Percentiles rank a stretch among this genome's conserved stretches.
Conservation (phyloP, 345 rosid genomes). For the Kernera saxatilis region DNA sequence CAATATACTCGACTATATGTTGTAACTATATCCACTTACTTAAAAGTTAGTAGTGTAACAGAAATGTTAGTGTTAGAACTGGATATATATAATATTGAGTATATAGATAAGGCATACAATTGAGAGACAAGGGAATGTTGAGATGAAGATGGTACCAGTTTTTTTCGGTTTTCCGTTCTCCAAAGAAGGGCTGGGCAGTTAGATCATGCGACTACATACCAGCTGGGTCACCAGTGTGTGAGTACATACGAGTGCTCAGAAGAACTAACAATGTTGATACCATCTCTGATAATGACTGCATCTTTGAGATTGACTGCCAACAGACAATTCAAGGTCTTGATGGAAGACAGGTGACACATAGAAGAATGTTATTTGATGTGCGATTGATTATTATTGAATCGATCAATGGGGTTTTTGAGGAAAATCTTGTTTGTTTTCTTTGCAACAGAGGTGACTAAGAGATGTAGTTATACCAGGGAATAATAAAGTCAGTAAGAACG, state of each 20-base stretch:
- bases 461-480: slow-evolving; percentile 38
- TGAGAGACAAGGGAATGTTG: too few species aligned
- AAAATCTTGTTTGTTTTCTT: slow-evolving; percentile 12
- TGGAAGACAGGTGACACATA: slow-evolving; percentile 66
- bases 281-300: slow-evolving; percentile 60
- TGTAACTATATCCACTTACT: too few species aligned
- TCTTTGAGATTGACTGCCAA: slow-evolving; percentile 90
- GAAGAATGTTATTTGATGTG: background rate
- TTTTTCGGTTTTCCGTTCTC: slow-evolving; percentile 85
- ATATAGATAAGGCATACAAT: too few species aligned
- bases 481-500: slow-evolving; percentile 20
- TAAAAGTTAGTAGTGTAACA: too few species aligned
- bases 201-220: slow-evolving; percentile 94
- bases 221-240: slow-evolving; percentile 89
- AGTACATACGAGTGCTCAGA: slow-evolving; percentile 65
- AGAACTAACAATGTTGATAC: slow-evolving; percentile 69
- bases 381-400: background rate
- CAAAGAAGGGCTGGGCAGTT: slow-evolving; percentile 94
- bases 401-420: too few species aligned
- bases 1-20: too few species aligned
- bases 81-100: too few species aligned
- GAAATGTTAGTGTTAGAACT: too few species aligned
- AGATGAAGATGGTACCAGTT: too few species aligned
- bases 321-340: slow-evolving; percentile 87
- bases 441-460: slow-evolving; percentile 54